A percentile compares a stretch with the other conserved stretches of the same genome.
Evolutionary conservation across 2,329 filamentous ascomycete genomes (phyloP).

Genomic region (Ambrosiella xylebori): DNA sequence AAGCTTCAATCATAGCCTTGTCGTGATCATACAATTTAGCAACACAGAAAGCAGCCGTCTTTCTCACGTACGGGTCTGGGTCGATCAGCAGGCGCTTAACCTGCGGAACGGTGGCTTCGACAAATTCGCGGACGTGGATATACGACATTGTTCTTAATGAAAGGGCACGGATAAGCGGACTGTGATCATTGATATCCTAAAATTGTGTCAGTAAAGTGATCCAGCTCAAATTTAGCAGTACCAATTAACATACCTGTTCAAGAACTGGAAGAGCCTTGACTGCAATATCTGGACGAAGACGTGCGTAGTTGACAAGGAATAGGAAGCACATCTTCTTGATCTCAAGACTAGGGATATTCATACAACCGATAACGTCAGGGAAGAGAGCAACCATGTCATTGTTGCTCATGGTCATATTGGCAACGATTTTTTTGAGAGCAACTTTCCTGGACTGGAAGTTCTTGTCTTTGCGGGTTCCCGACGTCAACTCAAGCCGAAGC

Average conservation of each 20-base stretch:
- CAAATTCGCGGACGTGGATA: constrained; percentile 88
- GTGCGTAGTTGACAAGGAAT: constrained; percentile 91
- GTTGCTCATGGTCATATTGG: constrained; percentile 99
- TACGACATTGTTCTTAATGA: constrained; percentile 93
- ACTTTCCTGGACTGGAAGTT: constrained; percentile 92
- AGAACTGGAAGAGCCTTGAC: constrained; percentile 82
- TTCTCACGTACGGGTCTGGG: constrained; percentile 85
- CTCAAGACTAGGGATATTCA: constrained; percentile 85
- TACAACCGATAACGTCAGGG: constrained; percentile 85
- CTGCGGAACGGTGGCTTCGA: constrained; percentile 73
- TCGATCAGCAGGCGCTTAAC: constrained; percentile 74
- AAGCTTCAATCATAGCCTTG: constrained; percentile 70
- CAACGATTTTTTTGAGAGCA: constrained; percentile 96
- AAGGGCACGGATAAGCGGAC: constrained; percentile 80
- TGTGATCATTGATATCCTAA: constrained; percentile 83
- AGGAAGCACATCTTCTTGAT: constrained; percentile 99
- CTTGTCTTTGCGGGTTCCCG: constrained; percentile 92
- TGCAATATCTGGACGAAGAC: constrained; percentile 85
- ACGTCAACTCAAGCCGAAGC: constrained; percentile 78
- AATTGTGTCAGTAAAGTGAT: constrained; percentile 13
- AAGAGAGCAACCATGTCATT: constrained; percentile 98
- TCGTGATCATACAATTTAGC: constrained; percentile 98
- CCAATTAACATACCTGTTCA: constrained; percentile 29
- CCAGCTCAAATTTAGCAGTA: neutral
- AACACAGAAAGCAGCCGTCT: constrained; percentile 90